Conservation (phyloP, 1,284 basidiomycete species). For the Austroboletus novae-zelandiae region DNA sequence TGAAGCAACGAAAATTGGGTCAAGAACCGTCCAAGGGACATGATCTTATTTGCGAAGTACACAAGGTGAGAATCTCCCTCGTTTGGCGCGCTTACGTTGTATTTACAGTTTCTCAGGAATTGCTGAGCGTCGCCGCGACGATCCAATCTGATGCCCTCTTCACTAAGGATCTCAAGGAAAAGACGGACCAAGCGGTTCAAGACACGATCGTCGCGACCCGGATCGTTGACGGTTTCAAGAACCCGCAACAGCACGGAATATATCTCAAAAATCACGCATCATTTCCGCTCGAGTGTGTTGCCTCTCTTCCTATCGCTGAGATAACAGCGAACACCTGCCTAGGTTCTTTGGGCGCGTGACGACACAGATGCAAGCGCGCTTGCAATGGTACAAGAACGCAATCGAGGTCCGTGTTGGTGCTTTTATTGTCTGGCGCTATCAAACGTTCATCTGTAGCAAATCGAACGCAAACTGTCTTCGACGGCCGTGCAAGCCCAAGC, state of each 20-base stretch:
- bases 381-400: constrained; percentile 75
- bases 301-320: not conserved
- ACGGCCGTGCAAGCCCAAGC: constrained; percentile 58
- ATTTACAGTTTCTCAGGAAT: constrained; percentile 44
- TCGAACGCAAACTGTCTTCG: constrained; percentile 74
- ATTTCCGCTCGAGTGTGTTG: constrained; percentile 78
- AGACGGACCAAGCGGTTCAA: constrained; percentile 73
- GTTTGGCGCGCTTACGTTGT: not conserved
- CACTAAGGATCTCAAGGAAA: constrained; percentile 65
- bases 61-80: constrained; percentile 48
- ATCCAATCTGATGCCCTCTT: constrained; percentile 65
- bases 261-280: constrained; percentile 70
- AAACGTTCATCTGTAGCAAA: constrained; percentile 53
- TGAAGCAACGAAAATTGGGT: constrained; percentile 72
- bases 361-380: constrained; percentile 65
- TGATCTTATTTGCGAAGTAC: constrained; percentile 60
- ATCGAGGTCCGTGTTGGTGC: constrained; percentile 55
- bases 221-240: constrained; percentile 73
- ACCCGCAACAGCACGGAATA: constrained; percentile 63
- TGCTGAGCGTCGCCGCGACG: constrained; percentile 58
- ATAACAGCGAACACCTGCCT: constrained; percentile 2
- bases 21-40: constrained; percentile 72
- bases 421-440: not conserved
- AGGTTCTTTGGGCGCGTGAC: constrained; percentile 76
- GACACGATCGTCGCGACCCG: constrained; percentile 71